Evolutionary conservation across 176 grass and related monocot species (phyloP).

Genomic region (Lolium rigidum): DNA sequence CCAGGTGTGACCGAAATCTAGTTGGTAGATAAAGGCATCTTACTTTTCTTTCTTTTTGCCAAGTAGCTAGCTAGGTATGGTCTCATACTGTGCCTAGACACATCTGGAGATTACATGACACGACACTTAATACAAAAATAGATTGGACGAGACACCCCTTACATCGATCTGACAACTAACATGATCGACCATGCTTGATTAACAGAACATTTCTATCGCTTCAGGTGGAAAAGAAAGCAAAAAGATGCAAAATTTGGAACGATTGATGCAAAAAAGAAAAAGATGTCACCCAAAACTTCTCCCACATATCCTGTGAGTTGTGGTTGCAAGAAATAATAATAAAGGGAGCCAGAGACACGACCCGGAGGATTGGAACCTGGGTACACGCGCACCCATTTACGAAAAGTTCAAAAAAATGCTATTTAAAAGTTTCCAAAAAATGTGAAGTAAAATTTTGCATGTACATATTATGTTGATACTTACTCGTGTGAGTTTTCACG

Average conservation of each 20-base stretch:
- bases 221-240: neutral
- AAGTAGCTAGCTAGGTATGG: neutral
- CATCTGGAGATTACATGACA: neutral
- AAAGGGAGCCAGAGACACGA: neutral
- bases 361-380: too few species aligned
- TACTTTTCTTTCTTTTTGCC: neutral
- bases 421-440: too few species aligned
- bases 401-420: too few species aligned
- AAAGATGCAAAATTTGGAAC: neutral
- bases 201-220: neutral
- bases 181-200: neutral
- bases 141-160: neutral
- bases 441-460: too few species aligned
- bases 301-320: neutral
- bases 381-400: too few species aligned
- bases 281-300: neutral
- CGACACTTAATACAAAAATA: neutral
- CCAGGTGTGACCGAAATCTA: neutral
- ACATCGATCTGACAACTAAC: neutral
- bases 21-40: slow-evolving; percentile 29
- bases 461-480: too few species aligned
- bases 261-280: neutral
- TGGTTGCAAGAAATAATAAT: neutral
- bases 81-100: neutral
- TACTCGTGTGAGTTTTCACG: too few species aligned